phyloP scores from a whole-genome alignment of 148 eudicot genomes.

The Rhododendron griersonianum region DNA sequence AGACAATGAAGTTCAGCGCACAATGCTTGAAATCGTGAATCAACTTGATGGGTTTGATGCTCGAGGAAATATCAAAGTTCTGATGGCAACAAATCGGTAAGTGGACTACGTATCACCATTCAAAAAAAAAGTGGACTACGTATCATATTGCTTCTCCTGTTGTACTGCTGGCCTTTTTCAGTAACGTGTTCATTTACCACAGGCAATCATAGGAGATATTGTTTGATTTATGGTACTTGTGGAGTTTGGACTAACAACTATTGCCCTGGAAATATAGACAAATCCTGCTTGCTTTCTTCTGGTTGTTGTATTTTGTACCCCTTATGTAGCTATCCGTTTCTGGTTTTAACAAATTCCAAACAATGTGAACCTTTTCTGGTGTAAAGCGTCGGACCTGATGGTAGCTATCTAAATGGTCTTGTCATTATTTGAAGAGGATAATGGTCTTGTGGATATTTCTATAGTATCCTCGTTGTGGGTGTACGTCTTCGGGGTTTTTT shows the following conservation, averaged over 20 bases:
- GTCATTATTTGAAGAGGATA: background rate
- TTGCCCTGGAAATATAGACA: background rate
- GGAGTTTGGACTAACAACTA: background rate
- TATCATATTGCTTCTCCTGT: background rate
- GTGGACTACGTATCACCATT: background rate
- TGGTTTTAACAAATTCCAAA: background rate
- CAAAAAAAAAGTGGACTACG: background rate
- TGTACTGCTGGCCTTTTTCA: background rate
- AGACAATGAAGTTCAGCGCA: slow-evolving; percentile 87
- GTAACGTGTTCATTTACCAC: background rate
- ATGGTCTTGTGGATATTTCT: background rate
- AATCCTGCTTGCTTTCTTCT: background rate
- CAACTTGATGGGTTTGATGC: slow-evolving; percentile 99
- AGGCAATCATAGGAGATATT: background rate
- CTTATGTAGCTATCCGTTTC: background rate
- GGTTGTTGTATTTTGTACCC: background rate
- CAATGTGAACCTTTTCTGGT: too few species aligned
- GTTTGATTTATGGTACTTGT: background rate
- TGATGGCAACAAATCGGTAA: slow-evolving; percentile 95
- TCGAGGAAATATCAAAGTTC: slow-evolving; percentile 90
- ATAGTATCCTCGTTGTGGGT: background rate
- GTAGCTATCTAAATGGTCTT: background rate
- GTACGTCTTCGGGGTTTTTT: background rate
- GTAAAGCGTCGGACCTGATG: background rate
- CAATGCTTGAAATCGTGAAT: slow-evolving; percentile 98